Base-by-base conservation (phyloP, 768 basidiomycete genomes). In the Agaricus subrufescens region DNA sequence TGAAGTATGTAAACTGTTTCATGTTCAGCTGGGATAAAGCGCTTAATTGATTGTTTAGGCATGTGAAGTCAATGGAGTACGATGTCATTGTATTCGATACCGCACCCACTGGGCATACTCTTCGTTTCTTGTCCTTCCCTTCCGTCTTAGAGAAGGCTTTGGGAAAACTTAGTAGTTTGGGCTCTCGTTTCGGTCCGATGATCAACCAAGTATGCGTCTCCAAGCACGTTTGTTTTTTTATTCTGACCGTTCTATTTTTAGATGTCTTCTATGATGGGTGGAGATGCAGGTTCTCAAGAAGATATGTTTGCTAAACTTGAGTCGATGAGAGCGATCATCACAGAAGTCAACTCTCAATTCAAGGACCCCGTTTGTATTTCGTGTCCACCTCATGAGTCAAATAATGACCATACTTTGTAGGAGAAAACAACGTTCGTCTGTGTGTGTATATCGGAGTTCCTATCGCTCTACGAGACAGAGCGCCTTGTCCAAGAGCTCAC, bases 71-170 rank as follows among this genome's bases (percentile, higher is more conserved):
- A 19, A 98, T 99, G 95, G 87, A 98, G 73, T 99, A 95, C 78
- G 96, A 94, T n/a, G 95, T 97, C 57, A 98, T 99, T 67, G 95
- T 99, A 37, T 99, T 99, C 67, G 97, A 99, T 68, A 99, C 97
- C 1, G 97, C 97, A 37, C 97, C 97, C 2, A 99, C 97, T 3
- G 97, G 97, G 0, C 97, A 99, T 73, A 99, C 97, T 0, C 82
- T 98, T 5, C 93, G 97, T 43, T 99, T 99, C 78, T 77, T 99
- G 42, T 97, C 94, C n/a, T 99, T 99, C 82, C 97, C 97, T 0
- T 90, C 87, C 19, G 97, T 99, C 4, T 80, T 99, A 8, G 97
- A 98, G 73, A 98, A 98, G 71, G 97, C 97, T 1, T 75, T 98
- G 2, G 93, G 94, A 7, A 99, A 99, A 71, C 78, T 99, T 26